phyloP scores from a whole-genome alignment of 805 yeast genomes.

The Yarrowia deformans region DNA sequence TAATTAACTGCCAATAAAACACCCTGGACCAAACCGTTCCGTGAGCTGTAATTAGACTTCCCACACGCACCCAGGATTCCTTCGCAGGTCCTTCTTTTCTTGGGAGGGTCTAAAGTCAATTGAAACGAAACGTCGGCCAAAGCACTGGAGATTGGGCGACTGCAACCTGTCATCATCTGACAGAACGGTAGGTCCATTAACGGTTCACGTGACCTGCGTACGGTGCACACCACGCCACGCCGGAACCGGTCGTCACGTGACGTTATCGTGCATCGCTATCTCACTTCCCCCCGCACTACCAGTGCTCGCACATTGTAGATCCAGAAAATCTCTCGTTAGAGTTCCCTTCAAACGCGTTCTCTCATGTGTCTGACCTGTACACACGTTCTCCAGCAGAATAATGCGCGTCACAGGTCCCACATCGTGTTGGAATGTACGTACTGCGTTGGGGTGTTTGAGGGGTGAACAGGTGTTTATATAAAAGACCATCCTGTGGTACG shows the following conservation, averaged over 20 bases:
- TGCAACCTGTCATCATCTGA: background rate
- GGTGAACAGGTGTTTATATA: too few species aligned
- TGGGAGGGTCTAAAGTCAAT: constrained; percentile 17
- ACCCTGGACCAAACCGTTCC: too few species aligned
- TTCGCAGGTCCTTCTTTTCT: constrained; percentile 13
- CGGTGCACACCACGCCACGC: too few species aligned
- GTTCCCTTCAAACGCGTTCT: background rate
- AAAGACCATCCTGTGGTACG: too few species aligned
- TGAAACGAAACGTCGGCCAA: background rate
- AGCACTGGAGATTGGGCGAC: background rate
- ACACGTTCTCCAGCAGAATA: background rate
- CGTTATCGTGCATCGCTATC: background rate
- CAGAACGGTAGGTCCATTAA: background rate
- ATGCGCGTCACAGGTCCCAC: too few species aligned
- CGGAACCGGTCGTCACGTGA: background rate
- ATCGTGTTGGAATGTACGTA: too few species aligned
- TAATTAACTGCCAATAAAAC: too few species aligned
- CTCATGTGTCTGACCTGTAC: too few species aligned
- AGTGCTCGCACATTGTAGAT: background rate
- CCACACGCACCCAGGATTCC: background rate
- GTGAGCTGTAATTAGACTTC: background rate
- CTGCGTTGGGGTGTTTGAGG: too few species aligned
- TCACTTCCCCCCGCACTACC: background rate
- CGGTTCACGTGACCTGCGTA: too few species aligned
- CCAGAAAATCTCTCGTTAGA: constrained; percentile 24